Evolutionary conservation across 495 filamentous ascomycete genomes (phyloP), one percentile per base, ranked within the genome.

Genomic region (Neurospora sp.): DNA sequence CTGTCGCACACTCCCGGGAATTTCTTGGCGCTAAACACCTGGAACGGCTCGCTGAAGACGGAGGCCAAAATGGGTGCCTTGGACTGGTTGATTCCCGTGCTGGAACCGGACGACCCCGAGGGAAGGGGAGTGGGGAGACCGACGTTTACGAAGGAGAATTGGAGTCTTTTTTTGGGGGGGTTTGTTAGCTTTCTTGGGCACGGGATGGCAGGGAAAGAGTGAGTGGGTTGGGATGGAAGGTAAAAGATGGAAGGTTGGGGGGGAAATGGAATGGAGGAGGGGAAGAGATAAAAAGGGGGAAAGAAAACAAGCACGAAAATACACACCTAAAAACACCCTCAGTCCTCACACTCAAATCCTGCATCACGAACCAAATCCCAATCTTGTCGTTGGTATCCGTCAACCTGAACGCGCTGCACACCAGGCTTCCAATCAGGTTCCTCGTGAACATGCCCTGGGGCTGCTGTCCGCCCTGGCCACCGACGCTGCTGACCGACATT

Each of bases 1-100:
- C 92, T 95, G 79, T 98, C 95, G 74, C 97, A 96, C 1, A 99
- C 96, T 72, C 96, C 96, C 0, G 96, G 95, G 85, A 99, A 99
- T 75, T 97, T 97, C 87, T 99, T 99, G 41, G 96, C 96, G 6
- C 91, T 94, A 80, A 90, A 98, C 61, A 99, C 96, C 73, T 96
- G 93, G 86, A 99, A 98, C 20, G 89, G 86, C 16, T 97, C 92
- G 42, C 91, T 94, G 80, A 96, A 99, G 75, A 91, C 1, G 92
- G 93, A 0, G 94, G 22, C 22, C 22, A 27, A 27, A 27, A 27
- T 31, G 27, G 27, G 27, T 3, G 27, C 93, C 46, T 88, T 90
- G 61, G 91, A 91, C 37, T 89, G 91, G 80, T 96, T 98, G 73
- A 97, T 80, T 10, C 74, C 74, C 7, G 80, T 75, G 53, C 74